Conservation (phyloP, 129 eudicot species). For the Helichrysum umbraculigerum region DNA sequence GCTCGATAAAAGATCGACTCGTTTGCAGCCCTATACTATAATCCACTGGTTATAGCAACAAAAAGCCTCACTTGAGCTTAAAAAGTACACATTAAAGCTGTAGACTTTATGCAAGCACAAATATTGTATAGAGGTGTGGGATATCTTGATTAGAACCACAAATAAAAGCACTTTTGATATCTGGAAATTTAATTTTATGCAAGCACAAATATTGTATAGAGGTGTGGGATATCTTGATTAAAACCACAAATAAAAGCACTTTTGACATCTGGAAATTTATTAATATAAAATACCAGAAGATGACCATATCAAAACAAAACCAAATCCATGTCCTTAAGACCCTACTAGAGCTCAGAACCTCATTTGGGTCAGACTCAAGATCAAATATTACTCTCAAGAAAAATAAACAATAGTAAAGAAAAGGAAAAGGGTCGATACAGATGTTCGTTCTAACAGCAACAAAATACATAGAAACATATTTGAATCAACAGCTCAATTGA, state of each 20-base stretch:
- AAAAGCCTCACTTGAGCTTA: no score
- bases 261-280: slow-evolving; percentile 30
- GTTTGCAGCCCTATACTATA: no score
- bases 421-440: slow-evolving; percentile 1
- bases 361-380: slow-evolving; percentile 14
- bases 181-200: slow-evolving; percentile 12
- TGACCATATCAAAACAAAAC: slow-evolving; percentile 20
- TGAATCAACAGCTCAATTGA: slow-evolving; percentile 38
- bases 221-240: neutral
- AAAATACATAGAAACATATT: neutral
- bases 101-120: no score
- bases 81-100: no score
- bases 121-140: no score
- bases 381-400: slow-evolving; percentile 19
- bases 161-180: slow-evolving; percentile 11
- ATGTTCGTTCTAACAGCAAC: slow-evolving; percentile 11
- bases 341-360: slow-evolving; percentile 2
- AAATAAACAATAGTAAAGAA: neutral
- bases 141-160: neutral
- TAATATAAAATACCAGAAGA: slow-evolving; percentile 23
- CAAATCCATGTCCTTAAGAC: slow-evolving; percentile 22
- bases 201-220: no score
- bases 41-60: no score
- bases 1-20: no score
- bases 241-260: neutral